Base-by-base conservation (phyloP, 2,329 filamentous ascomycete genomes). In the Monilinia vaccinii-corymbosi region DNA sequence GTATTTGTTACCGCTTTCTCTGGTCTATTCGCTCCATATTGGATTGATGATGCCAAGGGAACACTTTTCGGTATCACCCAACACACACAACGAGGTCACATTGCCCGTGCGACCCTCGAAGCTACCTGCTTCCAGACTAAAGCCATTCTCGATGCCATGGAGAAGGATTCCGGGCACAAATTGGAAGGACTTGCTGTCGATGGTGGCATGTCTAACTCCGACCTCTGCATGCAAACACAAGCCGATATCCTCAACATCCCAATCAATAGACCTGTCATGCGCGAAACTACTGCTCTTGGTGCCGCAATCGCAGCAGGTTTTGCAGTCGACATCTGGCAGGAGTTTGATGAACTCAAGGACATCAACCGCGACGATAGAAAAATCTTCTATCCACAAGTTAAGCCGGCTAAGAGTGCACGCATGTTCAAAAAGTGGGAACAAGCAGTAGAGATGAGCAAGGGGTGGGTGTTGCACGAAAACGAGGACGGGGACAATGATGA, bases 51-150 rank as follows among this genome's bases (percentile, higher is more conserved):
- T 74, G 91, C 91, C 23, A 88, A 91, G 72, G 91, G 91, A 61
- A 96, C 91, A 6, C 84, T 94, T 10, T 68, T 93, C 68, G 90
- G 90, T 51, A 86, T 95, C 65, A 94, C 90, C 0, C 87, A 92
- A 68, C 87, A 91, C 75, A 96, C 91, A 0, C 81, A 91, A 70
- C 86, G 86, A 67, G 89, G 89, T 18, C 91, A 96, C 72, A 90
- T 96, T 68, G 91, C 90, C 48, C 86, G 91, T 62, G 91, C 91
- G 40, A 96, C 91, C 0, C 83, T 96, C 57, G 91, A 96, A 75
- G 91, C 91, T 5, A 92, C 89, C 42, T 96, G 91, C 76, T 95
- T 89, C 78, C 91, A 96, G 75, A 96, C 90, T 28, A 91, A 91
- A 68, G 91, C 91, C 25, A 96, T 96, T 68, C 81, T 96, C 28